Base-by-base conservation (phyloP, 2,329 filamentous ascomycete genomes). In the Xylariaceae sp. region DNA sequence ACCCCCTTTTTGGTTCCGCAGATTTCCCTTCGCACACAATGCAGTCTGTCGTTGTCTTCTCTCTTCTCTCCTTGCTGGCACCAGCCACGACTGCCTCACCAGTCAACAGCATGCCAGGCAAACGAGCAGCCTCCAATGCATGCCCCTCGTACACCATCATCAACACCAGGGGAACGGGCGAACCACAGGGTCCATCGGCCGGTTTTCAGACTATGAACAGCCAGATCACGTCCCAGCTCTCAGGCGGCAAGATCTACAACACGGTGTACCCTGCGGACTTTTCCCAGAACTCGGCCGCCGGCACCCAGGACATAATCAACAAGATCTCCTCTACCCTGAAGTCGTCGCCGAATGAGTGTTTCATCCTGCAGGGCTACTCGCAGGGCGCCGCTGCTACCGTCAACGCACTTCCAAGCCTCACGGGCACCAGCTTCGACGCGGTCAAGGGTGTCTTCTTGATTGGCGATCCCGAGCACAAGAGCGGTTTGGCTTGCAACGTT, bases 391-490 rank as follows among this genome's bases (percentile, higher is more conserved):
- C 54, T 6, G 50, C 42, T 26, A 46, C 54, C 7, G 50, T 53
- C 8, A 40, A 53, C n/a, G 49, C 49, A 10, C n/a, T 57, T 10
- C 21, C 49, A 1, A 11, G 26, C 18, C 20, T 57, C 42, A 46
- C 44, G 18, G 40, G 50, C 32, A 40, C 30, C 6, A 33, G 27
- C 39, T 53, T 53, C 27, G 40, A 53, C 20, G 50, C 50, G 4
- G 50, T 57, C 10, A 57, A 53, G 40, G 54, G 54, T 4, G 40
- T 57, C n/a, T 57, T 57, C 45, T 24, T 57, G 16, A 50, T 53
- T 15, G 50, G 54, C 9, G 26, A 57, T 13, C 54, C 50, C 7
- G 11, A 47, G 3, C 54, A 43, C 13, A 45, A 46, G 36, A 37
- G 39, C 4, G 50, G 54, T 16, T 26, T 53, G 11, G 43, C 39